A percentile compares a stretch with the other conserved stretches of the same genome.
Conservation (phyloP, 768 basidiomycete species). For the Favolaschia claudopus region DNA sequence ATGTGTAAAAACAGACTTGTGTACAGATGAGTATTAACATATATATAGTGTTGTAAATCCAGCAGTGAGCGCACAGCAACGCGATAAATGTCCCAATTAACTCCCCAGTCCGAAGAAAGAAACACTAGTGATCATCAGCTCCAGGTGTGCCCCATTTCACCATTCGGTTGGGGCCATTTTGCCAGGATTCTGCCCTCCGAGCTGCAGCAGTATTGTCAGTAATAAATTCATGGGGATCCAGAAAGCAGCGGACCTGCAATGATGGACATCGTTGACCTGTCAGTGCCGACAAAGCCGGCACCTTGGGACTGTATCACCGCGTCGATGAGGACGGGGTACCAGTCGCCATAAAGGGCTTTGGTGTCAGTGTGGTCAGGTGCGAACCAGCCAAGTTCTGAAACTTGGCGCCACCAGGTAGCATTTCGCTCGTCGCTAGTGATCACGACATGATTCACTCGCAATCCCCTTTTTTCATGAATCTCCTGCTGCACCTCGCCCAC, state of each 20-base stretch:
- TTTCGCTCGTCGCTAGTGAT: constrained; percentile 72
- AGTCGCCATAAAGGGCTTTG: constrained; percentile 52
- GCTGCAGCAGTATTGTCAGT: neutral
- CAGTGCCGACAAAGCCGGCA: constrained; percentile 75
- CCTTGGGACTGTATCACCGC: constrained; percentile 75
- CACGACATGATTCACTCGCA: constrained; percentile 59
- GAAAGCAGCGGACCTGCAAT: constrained; percentile 49
- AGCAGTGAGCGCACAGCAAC: neutral
- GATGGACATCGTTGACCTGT: constrained; percentile 74
- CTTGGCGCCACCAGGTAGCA: constrained; percentile 64
- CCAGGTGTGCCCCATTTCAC: constrained; percentile 66
- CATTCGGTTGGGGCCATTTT: constrained; percentile 56
- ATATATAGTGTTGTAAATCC: neutral
- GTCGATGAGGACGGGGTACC: constrained; percentile 79
- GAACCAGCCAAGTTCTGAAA: constrained; percentile 58
- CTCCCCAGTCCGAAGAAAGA: constrained; percentile 19
- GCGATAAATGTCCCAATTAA: neutral
- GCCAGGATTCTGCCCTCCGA: constrained; percentile 75
- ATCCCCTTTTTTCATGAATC: constrained; percentile 50
- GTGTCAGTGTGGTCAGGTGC: constrained; percentile 58
- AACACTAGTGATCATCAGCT: constrained; percentile 60
- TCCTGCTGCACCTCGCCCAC: constrained; percentile 64
- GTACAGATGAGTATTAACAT: constrained; percentile 7
- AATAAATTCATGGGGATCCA: neutral
- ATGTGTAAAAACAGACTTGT: constrained; percentile 8